These are phyloP conservation scores for Trametes maxima DNA, from an alignment of 768 basidiomycete species.

Conservation along the genomic window DNA sequence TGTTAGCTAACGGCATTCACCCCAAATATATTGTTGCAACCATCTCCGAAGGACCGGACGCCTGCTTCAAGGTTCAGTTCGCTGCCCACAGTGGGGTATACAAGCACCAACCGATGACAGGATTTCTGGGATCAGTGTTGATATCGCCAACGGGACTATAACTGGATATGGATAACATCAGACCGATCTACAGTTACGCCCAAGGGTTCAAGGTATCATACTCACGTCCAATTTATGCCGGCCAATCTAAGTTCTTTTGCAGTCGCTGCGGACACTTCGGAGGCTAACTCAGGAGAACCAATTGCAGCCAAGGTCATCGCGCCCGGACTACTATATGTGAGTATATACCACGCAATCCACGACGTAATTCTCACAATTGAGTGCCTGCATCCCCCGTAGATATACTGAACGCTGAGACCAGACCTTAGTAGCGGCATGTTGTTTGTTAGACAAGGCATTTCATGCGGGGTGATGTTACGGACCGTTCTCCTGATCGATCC, in stretches of 20 bases:
- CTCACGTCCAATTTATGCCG: conserved; percentile 71
- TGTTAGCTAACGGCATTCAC: background rate
- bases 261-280: conserved; percentile 50
- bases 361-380: conserved; percentile 55
- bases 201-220: background rate
- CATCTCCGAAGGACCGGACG: conserved; percentile 71
- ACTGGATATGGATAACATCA: conserved; percentile 4
- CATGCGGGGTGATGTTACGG: background rate
- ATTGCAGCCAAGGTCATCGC: conserved; percentile 73
- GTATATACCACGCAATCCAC: background rate
- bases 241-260: conserved; percentile 58
- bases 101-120: conserved; percentile 60
- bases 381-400: conserved; percentile 60
- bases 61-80: conserved; percentile 38
- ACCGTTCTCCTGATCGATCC: conserved; percentile 79
- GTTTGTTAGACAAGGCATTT: background rate
- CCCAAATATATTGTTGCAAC: conserved; percentile 33
- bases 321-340: conserved; percentile 52
- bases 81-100: background rate
- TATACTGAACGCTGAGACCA: conserved; percentile 66
- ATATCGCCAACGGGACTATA: conserved; percentile 70
- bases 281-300: conserved; percentile 45
- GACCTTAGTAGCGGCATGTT: conserved; percentile 41
- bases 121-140: conserved; percentile 69
- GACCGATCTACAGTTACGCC: background rate